Conservation (phyloP, 768 basidiomycete species). For the Tulasnella sp. region DNA sequence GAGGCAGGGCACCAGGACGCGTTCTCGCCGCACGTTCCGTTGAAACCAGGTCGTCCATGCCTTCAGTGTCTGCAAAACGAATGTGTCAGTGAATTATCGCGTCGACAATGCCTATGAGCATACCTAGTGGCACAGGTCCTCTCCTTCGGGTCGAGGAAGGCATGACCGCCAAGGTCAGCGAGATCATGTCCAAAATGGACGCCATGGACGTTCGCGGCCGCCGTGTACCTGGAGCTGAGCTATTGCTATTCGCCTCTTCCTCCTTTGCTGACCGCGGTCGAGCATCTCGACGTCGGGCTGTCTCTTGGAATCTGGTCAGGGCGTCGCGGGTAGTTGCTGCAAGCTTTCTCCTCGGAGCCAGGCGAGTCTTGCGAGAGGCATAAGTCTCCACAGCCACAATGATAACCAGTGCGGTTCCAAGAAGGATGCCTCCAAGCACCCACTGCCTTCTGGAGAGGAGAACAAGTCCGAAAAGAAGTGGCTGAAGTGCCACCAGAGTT, state of each 20-base stretch:
- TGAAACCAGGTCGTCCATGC: slow-evolving; percentile 66
- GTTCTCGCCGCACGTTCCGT: slow-evolving; percentile 70
- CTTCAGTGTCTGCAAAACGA: slow-evolving; percentile 47
- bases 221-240: slow-evolving; percentile 22
- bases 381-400: slow-evolving; percentile 52
- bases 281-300: slow-evolving; percentile 22
- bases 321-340: slow-evolving; percentile 47
- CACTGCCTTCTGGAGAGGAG: slow-evolving; percentile 55
- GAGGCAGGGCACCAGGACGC: slow-evolving; percentile 62
- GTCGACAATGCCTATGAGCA: slow-evolving; percentile 22
- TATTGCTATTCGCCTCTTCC: slow-evolving; percentile 42
- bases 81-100: slow-evolving; percentile 4
- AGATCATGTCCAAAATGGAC: slow-evolving; percentile 78
- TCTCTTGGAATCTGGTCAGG: slow-evolving; percentile 39
- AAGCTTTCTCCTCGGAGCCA: slow-evolving; percentile 39
- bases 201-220: slow-evolving; percentile 61
- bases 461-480: slow-evolving; percentile 62
- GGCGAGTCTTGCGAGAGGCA: slow-evolving; percentile 37
- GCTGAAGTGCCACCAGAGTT: slow-evolving; percentile 59
- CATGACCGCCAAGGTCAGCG: slow-evolving; percentile 53
- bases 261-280: slow-evolving; percentile 24
- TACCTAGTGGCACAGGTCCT: slow-evolving; percentile 58
- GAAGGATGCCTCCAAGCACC: slow-evolving; percentile 57
- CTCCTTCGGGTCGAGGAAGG: slow-evolving; percentile 39
- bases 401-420: slow-evolving; percentile 42